phyloP scores from a whole-genome alignment of 2,329 filamentous ascomycete genomes.

The Trichophyton schoenleinii region DNA sequence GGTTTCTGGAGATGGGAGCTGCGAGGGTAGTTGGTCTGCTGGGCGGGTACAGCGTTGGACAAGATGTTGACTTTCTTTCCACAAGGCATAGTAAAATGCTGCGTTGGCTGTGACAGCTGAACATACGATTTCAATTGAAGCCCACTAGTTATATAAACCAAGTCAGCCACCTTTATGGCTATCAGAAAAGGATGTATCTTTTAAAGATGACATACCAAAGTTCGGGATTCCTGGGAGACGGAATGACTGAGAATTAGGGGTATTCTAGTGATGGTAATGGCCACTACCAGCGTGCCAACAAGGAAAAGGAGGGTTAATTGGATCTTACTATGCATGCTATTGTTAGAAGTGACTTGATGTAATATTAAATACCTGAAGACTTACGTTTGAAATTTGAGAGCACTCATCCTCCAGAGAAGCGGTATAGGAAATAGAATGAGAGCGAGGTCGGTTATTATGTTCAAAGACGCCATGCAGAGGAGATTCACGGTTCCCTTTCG shows the following conservation, averaged over 20 bases:
- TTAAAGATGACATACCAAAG: conserved; percentile 7
- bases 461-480: conserved; percentile 11
- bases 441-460: conserved; percentile 13
- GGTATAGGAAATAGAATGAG: conserved; percentile 14
- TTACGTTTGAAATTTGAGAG: conserved; percentile 12
- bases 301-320: conserved; percentile 14
- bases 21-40: background rate
- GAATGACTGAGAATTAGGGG: conserved; percentile 12
- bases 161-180: background rate
- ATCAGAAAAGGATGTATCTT: background rate
- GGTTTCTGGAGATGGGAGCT: background rate
- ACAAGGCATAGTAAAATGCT: conserved; percentile 13
- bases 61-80: conserved; percentile 10
- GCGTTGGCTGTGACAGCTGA: conserved; percentile 12
- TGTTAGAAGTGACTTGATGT: background rate
- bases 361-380: background rate
- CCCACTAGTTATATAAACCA: conserved; percentile 9
- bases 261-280: conserved; percentile 12
- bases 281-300: conserved; percentile 11
- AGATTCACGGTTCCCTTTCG: conserved; percentile 12
- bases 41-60: background rate
- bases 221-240: conserved; percentile 11
- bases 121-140: conserved; percentile 14
- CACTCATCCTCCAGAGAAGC: conserved; percentile 14
- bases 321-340: conserved; percentile 8